Base-by-base conservation (phyloP, 371 early-diverging fungal genomes). In the Aphelidium insulamus region DNA sequence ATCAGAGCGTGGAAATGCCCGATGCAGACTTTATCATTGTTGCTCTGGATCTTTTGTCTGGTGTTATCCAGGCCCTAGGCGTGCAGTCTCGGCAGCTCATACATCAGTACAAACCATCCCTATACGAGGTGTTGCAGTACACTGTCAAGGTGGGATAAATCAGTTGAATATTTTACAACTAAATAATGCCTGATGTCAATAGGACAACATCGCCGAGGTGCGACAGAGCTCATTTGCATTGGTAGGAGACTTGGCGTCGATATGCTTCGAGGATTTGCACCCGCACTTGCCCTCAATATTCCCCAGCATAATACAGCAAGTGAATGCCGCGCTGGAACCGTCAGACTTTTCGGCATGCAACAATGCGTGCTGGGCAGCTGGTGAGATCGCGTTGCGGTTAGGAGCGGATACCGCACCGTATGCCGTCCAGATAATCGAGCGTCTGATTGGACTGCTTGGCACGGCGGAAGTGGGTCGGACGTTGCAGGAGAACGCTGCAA, bases 1-100 rank as follows among this genome's bases (percentile, higher is more conserved):
- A 73, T 39, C 66, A 67, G 18, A 55, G 64, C n/a, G 30, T 50
- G 12, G 79, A 77, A 10, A 52, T 62, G 24, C 85, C 77, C 10
- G 80, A 84, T 49, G 77, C 77, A 55, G 95, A 95, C 46, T 80
- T 84, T 50, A 73, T 85, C 52, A 78, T 90, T 48, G 87, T 88
- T 21, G 69, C 90, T 7, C 61, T 91, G 38, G 95, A 95, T 59
- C 61, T 95, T 44, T 57, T 95, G 34, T 72, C 77, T 40, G 86
- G 83, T 9, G 67, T 94, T 35, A 72, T 79, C 3, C 87, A 90
- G 53, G 95, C 85, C 1, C 57, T 94, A 34, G 76, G 74, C 43
- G n/a, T n/a, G n/a, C n/a, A n/a, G n/a, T n/a, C n/a, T n/a, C n/a
- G n/a, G n/a, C n/a, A n/a, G n/a, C n/a, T n/a, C n/a, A n/a, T n/a